Percentiles rank a stretch among this genome's conserved stretches.
phyloP scores from a whole-genome alignment of 306 rosid species.

The Boehmeria nivea region DNA sequence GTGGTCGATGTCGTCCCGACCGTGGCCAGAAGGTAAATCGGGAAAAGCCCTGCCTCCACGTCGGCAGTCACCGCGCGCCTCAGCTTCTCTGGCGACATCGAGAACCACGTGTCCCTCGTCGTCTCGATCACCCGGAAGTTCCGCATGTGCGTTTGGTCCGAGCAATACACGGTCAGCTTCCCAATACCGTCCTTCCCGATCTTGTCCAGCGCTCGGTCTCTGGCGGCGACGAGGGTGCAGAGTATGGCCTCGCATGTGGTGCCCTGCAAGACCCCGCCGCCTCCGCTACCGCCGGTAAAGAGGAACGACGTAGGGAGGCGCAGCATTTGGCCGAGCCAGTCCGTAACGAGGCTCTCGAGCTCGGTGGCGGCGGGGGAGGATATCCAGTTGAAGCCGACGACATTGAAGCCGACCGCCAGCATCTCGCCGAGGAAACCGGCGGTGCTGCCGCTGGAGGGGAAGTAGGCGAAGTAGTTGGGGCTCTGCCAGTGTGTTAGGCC shows the following conservation, averaged over 20 bases:
- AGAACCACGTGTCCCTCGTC: conserved; percentile 9
- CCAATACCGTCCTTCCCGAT: conserved; percentile 15
- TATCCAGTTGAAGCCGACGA: conserved; percentile 35
- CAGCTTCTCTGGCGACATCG: conserved; percentile 16
- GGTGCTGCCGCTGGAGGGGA: conserved; percentile 11
- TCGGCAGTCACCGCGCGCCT: conserved; percentile 6
- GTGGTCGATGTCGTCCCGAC: conserved; percentile 36
- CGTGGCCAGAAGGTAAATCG: conserved; percentile 27
- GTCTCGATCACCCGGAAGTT: conserved; percentile 24
- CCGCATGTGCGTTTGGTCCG: conserved; percentile 34
- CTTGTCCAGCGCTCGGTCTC: conserved; percentile 18
- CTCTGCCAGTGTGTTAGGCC: conserved; percentile 41
- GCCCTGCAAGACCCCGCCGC: conserved; percentile 35
- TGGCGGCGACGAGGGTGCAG: conserved; percentile 31
- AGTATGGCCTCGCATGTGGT: conserved; percentile 39
- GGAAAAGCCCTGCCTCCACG: conserved; percentile 18
- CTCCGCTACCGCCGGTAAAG: conserved; percentile 29
- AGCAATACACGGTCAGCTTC: conserved; percentile 33
- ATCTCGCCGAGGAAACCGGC: conserved; percentile 35
- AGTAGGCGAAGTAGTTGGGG: conserved; percentile 30
- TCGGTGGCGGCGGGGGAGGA: conserved; percentile 37
- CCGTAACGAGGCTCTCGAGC: no score
- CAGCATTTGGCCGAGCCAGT: conserved; percentile 43
- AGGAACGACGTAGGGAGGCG: conserved; percentile 28
- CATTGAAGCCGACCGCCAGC: conserved; percentile 30